phyloP scores from a whole-genome alignment of 164 flowering plant genomes.

The Echeveria elegans region DNA sequence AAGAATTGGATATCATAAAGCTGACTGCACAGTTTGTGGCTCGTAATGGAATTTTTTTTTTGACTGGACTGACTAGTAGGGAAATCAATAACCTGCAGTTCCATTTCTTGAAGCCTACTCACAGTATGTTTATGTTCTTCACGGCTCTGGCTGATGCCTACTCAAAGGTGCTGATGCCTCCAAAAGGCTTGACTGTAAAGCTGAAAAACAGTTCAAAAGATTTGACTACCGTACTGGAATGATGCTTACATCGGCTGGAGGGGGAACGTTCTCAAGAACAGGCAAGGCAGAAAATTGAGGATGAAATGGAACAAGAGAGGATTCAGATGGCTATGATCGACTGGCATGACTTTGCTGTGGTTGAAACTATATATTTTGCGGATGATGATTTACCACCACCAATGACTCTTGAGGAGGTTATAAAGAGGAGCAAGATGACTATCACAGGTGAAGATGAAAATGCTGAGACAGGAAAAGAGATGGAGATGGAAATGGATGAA shows the following conservation, averaged over 20 bases:
- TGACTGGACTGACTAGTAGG: conserved; percentile 79
- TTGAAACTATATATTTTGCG: conserved; percentile 84
- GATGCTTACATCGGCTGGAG: conserved; percentile 85
- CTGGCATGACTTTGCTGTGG: conserved; percentile 99
- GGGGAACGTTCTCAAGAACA: conserved; percentile 98
- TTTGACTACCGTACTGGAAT: conserved; percentile 81
- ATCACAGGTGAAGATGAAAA: conserved; percentile 52
- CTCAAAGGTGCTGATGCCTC: conserved; percentile 92
- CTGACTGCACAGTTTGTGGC: conserved; percentile 98
- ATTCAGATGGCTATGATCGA: conserved; percentile 97
- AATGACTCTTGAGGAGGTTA: conserved; percentile 93
- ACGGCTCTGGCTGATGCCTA: conserved; percentile 92
- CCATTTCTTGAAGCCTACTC: conserved; percentile 93
- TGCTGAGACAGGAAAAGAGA: conserved; percentile 78
- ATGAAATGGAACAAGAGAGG: conserved; percentile 93
- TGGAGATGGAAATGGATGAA: conserved; percentile 98
- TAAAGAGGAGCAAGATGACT: conserved; percentile 80
- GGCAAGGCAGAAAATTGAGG: conserved; percentile 95
- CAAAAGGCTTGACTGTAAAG: conserved; percentile 76
- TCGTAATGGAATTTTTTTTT: conserved; percentile 86
- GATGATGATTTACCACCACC: conserved; percentile 95
- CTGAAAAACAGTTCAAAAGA: conserved; percentile 62
- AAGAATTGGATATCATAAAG: conserved; percentile 91
- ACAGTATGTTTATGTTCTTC: conserved; percentile 94
- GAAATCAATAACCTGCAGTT: conserved; percentile 88